A percentile compares a stretch with the other conserved stretches of the same genome.
phyloP scores from a whole-genome alignment of 352 stramenopile genomes.

The Phytophthora sojae region DNA sequence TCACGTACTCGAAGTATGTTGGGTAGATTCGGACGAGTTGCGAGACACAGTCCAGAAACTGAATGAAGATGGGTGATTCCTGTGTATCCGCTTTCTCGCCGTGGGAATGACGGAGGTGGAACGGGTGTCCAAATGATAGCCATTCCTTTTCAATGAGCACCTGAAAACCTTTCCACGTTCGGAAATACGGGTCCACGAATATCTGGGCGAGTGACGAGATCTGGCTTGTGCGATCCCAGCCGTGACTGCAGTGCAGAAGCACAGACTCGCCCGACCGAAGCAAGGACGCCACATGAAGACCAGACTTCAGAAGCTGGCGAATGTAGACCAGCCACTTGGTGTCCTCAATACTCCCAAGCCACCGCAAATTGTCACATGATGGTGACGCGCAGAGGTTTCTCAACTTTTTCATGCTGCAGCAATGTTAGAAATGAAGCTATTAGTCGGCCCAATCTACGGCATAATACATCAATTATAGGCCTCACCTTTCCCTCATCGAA shows the following conservation, averaged over 20 bases:
- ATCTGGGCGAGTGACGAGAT: conserved; percentile 74
- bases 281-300: conserved; percentile 92
- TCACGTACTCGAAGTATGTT: conserved; percentile 93
- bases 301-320: conserved; percentile 93
- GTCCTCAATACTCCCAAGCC: conserved; percentile 93
- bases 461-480: conserved; percentile 13
- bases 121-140: conserved; percentile 84
- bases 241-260: conserved; percentile 86
- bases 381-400: conserved; percentile 77
- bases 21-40: conserved; percentile 94
- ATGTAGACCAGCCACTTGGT: conserved; percentile 98
- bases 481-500: conserved; percentile 95
- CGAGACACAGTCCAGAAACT: conserved; percentile 87
- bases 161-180: conserved; percentile 81
- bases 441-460: conserved; percentile 7
- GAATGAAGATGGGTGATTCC: conserved; percentile 87
- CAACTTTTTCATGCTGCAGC: conserved; percentile 72
- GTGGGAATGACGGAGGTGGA: conserved; percentile 81
- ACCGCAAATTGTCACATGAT: conserved; percentile 93
- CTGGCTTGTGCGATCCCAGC: conserved; percentile 93
- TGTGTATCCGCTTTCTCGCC: conserved; percentile 83
- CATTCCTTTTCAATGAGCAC: conserved; percentile 89
- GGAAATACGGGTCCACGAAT: conserved; percentile 81
- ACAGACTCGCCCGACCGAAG: conserved; percentile 90
- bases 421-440: not conserved